Base-by-base conservation (phyloP, 1,284 basidiomycete genomes). In the Ceratobasidium sp. region DNA sequence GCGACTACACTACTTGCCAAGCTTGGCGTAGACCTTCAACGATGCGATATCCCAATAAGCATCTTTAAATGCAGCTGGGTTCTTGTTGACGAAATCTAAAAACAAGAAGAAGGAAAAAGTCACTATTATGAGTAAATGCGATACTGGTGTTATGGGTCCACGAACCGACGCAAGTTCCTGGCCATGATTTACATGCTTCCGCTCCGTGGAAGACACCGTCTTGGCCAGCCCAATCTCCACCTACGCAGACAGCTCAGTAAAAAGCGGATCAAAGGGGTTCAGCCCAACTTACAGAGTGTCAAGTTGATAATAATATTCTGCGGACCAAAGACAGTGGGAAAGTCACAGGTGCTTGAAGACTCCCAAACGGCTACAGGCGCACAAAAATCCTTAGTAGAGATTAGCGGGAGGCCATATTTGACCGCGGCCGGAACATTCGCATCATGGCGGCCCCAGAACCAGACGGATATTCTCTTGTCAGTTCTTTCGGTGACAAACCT, bases 21-120 rank as follows among this genome's bases (percentile, higher is more conserved):
- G 61, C 38, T 64, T 6, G 20, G 61, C 42, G 23, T 87, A 88
- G 7, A 87, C 83, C n/a, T 84, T 81, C n/a, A 88, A 73, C 12
- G 83, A 82, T 59, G 87, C 87, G 82, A 93, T 87, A 78, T 92
- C 89, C 84, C 92, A 94, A 85, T 90, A 93, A 0, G 92, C 92
- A 67, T 92, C 85, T 1, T 80, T 81, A 83, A 93, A 93, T 5
- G 90, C 90, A 1, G 86, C 84, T 4, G 92, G 92, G 81, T 92
- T 90, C 80, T 89, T 88, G 83, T 90, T 88, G 59, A 92, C 91
- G 80, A 84, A 90, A 80, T 90, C 89, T 90, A 76, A 17, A 54
- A 56, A 10, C 59, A 17, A 48, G 69, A 17, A 48, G 69, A 33
- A 33, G 33, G 33, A 33, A 44, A 76, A 70, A 23, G 50, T 44